Evolutionary conservation across 2,329 filamentous ascomycete species (phyloP), one percentile per base, ranked within the genome.

Genomic region (Fusarium sororula): DNA sequence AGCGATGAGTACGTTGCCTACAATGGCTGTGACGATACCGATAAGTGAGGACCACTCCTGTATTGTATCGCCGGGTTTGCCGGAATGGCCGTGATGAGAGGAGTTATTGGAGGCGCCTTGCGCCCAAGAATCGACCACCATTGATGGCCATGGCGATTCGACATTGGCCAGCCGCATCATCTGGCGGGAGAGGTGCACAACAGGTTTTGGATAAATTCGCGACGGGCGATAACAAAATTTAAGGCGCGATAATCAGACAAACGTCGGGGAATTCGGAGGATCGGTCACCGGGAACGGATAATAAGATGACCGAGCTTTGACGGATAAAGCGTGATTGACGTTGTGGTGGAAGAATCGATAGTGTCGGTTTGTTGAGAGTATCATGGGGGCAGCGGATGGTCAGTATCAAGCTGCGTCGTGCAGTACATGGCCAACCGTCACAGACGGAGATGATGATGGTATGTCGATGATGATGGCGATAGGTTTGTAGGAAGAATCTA

Each of bases 1-100:
- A 2, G 96, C 97, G 75, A 99, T 98, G 60, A 99, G 88, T 39
- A 98, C 86, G 79, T 99, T 99, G 63, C 96, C 96, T 58, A 93
- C 89, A 79, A 99, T 97, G 57, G 96, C 95, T 6, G 95, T 97
- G 61, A 96, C 84, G 79, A 99, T 98, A 77, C 96, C 96, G 80
- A 99, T 98, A 61, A 98, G 86, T 32, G 95, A 97, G 53, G 95
- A 97, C 95, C 96, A 98, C 81, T 91, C 86, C 74, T 89, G 87
- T 30, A 91, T 82, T 14, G 87, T 85, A 60, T 88, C 85, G 53
- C 84, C 85, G 38, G 83, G 81, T 41, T 84, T 80, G 61, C 78
- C 79, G 39, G 77, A 70, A 28, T 70, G 57, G 20, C 64, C 70
- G 26, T 65, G 69, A 65, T 75, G 64, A 32, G 73, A 69, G n/a